Base-by-base conservation (phyloP, 192 early-diverging fungal genomes). In the Chytriomyces confervae region DNA sequence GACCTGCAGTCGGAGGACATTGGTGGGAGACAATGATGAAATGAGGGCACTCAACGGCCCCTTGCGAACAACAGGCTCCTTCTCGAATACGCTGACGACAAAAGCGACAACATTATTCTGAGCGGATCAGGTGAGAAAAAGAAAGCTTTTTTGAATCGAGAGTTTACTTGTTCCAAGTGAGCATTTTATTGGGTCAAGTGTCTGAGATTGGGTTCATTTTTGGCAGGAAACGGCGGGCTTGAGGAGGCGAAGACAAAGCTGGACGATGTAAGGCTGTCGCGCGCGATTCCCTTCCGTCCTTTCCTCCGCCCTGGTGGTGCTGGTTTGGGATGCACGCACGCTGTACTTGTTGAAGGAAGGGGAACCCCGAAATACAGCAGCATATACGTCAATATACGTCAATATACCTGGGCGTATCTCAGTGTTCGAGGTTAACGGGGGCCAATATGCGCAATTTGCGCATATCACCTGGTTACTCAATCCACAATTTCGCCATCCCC, bases 221-320 rank as follows among this genome's bases (percentile, higher is more conserved):
- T 61, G 61, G 76, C 62, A 84, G 82, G 84, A 60, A 80, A 75
- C 0, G 91, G 90, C 48, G 92, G 92, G 61, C 83, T 95, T 6
- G 75, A 68, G 6, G 93, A 94, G 80, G 89, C 94, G 23, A 82
- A 83, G 36, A 46, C 67, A 57, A 71, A 89, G 29, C 80, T 95
- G 36, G 86, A 90, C 57, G 78, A 76, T 29, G 77, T 79, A 66
- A 72, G 43, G 53, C 53, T 57, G 36, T 36, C 36, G 36, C 36
- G 36, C 36, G 36, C 36, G 2, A 36, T 36, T 36, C 36, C 36
- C 36, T 36, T 1, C 36, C 0, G 2, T 2, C 36, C 36, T 36
- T 36, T 36, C 0, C 36, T 36, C 36, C 36, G 1, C 36, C 36
- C 4, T 36, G 1, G 4, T 4, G 36, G 36, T 36, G 36, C 36